These are phyloP conservation scores for Pseudevernia furfuracea DNA, from an alignment of 495 filamentous ascomycete genomes.

Conservation along the genomic window DNA sequence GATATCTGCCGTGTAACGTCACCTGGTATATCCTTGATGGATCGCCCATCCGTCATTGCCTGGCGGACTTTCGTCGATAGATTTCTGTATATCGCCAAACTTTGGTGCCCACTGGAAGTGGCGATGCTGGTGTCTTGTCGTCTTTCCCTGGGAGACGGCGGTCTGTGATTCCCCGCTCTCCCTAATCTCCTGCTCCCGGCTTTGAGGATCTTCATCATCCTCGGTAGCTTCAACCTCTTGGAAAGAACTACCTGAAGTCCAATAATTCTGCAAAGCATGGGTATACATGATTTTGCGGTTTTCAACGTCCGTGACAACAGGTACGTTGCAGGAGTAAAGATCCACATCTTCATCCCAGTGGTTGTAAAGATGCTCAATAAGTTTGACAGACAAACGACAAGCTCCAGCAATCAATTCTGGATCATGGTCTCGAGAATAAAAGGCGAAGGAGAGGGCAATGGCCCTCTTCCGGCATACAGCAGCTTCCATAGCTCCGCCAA, in stretches of 20 bases:
- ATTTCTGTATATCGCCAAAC: constrained; percentile 76
- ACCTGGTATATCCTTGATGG: constrained; percentile 83
- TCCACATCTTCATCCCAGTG: constrained; percentile 70
- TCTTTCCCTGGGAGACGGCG: constrained; percentile 22
- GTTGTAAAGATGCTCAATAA: constrained; percentile 68
- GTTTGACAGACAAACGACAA: constrained; percentile 54
- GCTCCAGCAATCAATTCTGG: constrained; percentile 68
- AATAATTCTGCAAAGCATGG: constrained; percentile 78
- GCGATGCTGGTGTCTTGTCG: constrained; percentile 54
- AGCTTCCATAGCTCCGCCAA: constrained; percentile 87
- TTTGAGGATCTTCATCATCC: constrained; percentile 40
- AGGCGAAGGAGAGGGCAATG: constrained; percentile 82
- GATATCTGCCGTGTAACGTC: constrained; percentile 15
- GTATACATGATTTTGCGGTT: constrained; percentile 67
- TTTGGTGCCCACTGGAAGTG: constrained; percentile 92
- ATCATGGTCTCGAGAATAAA: constrained; percentile 73
- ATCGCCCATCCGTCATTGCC: constrained; percentile 96
- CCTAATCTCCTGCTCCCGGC: constrained; percentile 58
- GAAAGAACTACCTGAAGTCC: constrained; percentile 77
- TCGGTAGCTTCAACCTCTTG: constrained; percentile 56
- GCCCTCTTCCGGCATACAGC: constrained; percentile 71
- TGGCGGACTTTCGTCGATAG: constrained; percentile 67
- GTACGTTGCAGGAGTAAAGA: constrained; percentile 83
- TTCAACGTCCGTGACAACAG: constrained; percentile 62
- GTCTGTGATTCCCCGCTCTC: constrained; percentile 34